Evolutionary conservation across 345 rosid genomes (phyloP).

Genomic region (Schrenkiella parvula): DNA sequence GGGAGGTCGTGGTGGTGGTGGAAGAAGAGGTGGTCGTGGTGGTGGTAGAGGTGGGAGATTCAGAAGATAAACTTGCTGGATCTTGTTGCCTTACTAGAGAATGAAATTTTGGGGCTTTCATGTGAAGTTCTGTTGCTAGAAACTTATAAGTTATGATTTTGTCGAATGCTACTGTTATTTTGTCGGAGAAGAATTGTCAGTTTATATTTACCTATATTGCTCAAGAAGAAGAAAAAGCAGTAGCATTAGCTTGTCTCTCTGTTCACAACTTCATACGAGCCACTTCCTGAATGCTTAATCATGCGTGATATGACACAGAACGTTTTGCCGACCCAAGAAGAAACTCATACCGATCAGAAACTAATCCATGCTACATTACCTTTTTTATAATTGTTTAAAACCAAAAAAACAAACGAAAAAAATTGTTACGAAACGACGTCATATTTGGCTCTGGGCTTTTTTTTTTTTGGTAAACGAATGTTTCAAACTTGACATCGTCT

Average conservation of each 20-base stretch:
- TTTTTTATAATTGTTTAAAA: neutral
- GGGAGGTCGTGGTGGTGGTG: constrained; percentile 43
- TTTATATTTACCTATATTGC: neutral
- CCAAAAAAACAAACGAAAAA: neutral
- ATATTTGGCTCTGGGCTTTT: neutral
- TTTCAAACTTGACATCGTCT: neutral
- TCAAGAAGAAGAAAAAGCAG: neutral
- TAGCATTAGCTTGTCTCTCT: neutral
- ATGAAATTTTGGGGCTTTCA: constrained; percentile 2
- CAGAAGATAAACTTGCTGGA: constrained; percentile 28
- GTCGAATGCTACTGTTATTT: neutral
- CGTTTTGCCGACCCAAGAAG: neutral
- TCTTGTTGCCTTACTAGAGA: neutral
- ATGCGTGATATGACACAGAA: neutral
- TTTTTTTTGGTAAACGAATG: neutral
- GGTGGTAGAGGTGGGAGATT: constrained; percentile 46
- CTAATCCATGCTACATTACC: neutral
- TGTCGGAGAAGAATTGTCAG: constrained; percentile 2
- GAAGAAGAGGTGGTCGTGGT: constrained; percentile 55
- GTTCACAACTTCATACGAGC: neutral
- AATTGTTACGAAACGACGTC: neutral
- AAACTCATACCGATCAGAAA: neutral
- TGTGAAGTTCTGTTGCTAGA: neutral
- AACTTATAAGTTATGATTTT: constrained; percentile 6
- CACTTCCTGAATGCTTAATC: neutral